Percentiles rank a stretch among this genome's conserved stretches.
Conservation (phyloP, 345 rosid genomes). For the Excoecaria cochinchinensis region DNA sequence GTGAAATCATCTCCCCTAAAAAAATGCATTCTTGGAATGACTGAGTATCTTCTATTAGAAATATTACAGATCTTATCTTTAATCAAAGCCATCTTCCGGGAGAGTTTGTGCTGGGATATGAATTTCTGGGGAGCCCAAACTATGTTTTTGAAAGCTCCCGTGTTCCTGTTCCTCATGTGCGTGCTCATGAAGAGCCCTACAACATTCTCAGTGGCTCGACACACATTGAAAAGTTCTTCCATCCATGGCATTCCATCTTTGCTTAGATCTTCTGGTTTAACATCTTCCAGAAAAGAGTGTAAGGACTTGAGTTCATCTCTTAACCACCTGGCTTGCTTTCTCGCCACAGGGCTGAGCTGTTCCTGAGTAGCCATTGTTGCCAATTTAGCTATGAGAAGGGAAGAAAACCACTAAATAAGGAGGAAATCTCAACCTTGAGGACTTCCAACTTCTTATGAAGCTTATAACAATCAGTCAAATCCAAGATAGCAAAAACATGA, state of each 20-base stretch:
- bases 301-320: neutral
- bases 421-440: neutral
- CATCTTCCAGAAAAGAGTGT: neutral
- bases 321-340: slow-evolving; percentile 6
- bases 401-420: neutral
- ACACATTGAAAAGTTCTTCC: neutral
- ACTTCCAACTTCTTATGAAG: neutral
- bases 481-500: neutral
- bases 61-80: neutral
- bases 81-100: neutral
- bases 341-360: neutral
- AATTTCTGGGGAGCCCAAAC: neutral
- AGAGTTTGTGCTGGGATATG: neutral
- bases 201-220: slow-evolving; percentile 6
- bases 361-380: neutral
- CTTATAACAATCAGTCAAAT: neutral
- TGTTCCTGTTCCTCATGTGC: neutral
- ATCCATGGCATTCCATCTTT: neutral
- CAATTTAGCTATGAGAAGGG: neutral
- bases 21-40: neutral
- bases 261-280: neutral
- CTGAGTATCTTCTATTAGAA: neutral
- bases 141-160: neutral
- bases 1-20: too few relatives aligned
- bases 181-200: neutral